Evolutionary conservation across 371 early-diverging fungal genomes (phyloP).

Genomic region (Furculomyces boomerangus): DNA sequence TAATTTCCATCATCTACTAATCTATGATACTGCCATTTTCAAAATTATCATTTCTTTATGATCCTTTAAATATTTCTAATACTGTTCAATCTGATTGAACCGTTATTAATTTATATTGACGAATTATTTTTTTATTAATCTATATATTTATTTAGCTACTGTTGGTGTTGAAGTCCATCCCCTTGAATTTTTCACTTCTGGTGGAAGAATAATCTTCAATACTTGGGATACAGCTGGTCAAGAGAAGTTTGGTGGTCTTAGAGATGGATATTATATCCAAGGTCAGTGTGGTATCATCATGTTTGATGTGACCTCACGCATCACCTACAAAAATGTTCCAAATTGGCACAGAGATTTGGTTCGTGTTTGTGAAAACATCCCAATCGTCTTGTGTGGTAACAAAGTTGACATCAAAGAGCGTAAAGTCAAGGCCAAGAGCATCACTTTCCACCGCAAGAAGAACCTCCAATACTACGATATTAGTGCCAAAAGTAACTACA

Average conservation of each 20-base stretch:
- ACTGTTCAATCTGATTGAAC: background rate
- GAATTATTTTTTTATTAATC: background rate
- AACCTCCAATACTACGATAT: constrained; percentile 99
- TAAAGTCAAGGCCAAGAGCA: constrained; percentile 98
- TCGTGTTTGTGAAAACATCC: constrained; percentile 98
- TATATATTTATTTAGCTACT: constrained; percentile 57
- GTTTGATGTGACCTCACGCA: constrained; percentile 99
- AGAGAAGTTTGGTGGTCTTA: constrained; percentile 99
- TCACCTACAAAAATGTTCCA: constrained; percentile 99
- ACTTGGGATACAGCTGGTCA: constrained; percentile 99
- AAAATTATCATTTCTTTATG: no score
- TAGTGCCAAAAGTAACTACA: constrained; percentile 99
- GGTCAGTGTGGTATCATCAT: constrained; percentile 99
- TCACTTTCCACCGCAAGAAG: constrained; percentile 99
- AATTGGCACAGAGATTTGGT: constrained; percentile 99
- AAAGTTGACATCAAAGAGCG: constrained; percentile 99
- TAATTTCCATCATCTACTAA: no score
- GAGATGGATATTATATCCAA: constrained; percentile 99
- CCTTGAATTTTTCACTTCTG: constrained; percentile 94
- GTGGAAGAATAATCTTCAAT: constrained; percentile 91
- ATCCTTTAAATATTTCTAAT: no score
- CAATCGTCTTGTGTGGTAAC: constrained; percentile 99
- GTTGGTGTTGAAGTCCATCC: constrained; percentile 99
- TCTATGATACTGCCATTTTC: no score
- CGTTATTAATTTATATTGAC: background rate